Conservation (phyloP, 805 yeast species). For the Wilhelminamyces savonicus region DNA sequence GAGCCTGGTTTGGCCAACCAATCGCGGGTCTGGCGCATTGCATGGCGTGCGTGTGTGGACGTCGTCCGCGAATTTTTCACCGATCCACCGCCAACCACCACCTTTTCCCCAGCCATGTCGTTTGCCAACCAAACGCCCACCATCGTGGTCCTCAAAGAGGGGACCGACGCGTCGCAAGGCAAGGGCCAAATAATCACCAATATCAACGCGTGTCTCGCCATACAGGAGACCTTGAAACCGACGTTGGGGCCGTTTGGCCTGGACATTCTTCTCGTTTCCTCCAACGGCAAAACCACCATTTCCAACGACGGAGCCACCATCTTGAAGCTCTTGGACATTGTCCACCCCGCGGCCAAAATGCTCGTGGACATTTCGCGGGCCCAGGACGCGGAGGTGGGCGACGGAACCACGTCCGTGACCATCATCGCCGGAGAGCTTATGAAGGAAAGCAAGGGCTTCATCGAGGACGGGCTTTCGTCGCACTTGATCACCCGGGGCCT, state of each 20-base stretch:
- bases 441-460: slow-evolving; percentile 82
- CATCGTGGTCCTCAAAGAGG: slow-evolving; percentile 96
- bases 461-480: slow-evolving; percentile 94
- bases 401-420: slow-evolving; percentile 96
- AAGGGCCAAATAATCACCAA: slow-evolving; percentile 92
- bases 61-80: too few species aligned
- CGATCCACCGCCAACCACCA: not conserved
- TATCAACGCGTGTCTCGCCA: slow-evolving; percentile 94
- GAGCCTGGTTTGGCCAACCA: too few species aligned
- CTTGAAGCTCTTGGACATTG: slow-evolving; percentile 83
- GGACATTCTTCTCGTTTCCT: slow-evolving; percentile 82
- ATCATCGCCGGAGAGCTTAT: slow-evolving; percentile 90
- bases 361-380: slow-evolving; percentile 91
- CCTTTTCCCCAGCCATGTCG: slow-evolving; percentile 45
- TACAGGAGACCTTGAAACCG: slow-evolving; percentile 91
- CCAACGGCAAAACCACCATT: slow-evolving; percentile 83
- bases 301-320: slow-evolving; percentile 99
- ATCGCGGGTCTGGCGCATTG: too few species aligned
- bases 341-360: slow-evolving; percentile 97
- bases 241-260: slow-evolving; percentile 97
- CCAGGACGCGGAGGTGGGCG: slow-evolving; percentile 98
- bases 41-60: too few species aligned
- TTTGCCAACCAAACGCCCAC: slow-evolving; percentile 94
- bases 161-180: slow-evolving; percentile 96
- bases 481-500: slow-evolving; percentile 85